Conservation (phyloP, 148 eudicot species). For the Chenopodium suecicum region DNA sequence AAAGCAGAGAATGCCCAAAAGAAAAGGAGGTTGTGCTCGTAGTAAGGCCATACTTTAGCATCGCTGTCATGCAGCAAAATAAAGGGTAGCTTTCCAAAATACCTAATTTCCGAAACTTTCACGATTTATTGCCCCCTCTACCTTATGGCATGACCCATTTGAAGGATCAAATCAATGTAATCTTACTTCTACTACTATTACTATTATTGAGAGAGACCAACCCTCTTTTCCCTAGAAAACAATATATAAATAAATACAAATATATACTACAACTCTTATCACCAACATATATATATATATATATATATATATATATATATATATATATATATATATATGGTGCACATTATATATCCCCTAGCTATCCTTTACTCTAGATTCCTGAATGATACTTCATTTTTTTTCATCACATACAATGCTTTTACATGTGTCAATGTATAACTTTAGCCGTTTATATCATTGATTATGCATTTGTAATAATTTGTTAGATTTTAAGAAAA, state of each 20-base stretch:
- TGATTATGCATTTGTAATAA: no score
- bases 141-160: slow-evolving; percentile 27
- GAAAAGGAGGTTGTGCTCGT: neutral
- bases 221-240: slow-evolving; percentile 23
- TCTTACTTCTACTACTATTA: slow-evolving; percentile 10
- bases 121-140: slow-evolving; percentile 36
- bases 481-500: no score
- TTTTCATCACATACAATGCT: no score
- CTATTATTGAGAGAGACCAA: neutral
- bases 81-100: slow-evolving; percentile 31
- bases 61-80: slow-evolving; percentile 29
- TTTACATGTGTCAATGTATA: no score
- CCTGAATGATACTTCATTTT: no score
- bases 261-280: slow-evolving; percentile 13
- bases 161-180: slow-evolving; percentile 27
- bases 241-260: no score
- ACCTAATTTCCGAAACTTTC: slow-evolving; percentile 38
- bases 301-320: neutral
- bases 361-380: neutral
- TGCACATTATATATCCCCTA: neutral
- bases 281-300: slow-evolving; percentile 2
- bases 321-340: slow-evolving; percentile 1
- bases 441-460: no score
- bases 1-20: neutral
- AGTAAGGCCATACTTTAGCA: slow-evolving; percentile 20